Evolutionary conservation across 495 filamentous ascomycete species (phyloP), one percentile per base, ranked within the genome.

Genomic region (Cenococcum geophilum): DNA sequence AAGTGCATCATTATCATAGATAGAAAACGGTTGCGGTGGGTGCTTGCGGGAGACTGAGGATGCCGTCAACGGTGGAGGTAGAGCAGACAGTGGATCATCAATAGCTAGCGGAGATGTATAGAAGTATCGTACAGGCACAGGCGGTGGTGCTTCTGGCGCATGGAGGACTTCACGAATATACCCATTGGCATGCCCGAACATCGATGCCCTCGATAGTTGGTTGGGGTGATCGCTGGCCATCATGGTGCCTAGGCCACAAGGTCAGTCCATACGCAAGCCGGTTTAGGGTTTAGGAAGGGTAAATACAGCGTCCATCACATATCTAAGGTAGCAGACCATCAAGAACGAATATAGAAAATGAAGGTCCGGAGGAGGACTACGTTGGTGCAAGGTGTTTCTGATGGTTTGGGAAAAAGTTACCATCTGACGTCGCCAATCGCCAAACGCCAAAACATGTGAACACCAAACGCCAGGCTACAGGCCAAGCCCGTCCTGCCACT

Each of bases 21-120:
- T 49, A 9, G 75, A 77, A 57, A 77, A 77, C 0, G 75, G 72
- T 51, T 72, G 69, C 5, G 75, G 74, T 25, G 73, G 71, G 10
- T 70, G 70, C 40, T 58, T 62, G 9, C 63, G 66, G 4, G 65
- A 42, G 9, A 45, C 64, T 18, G 60, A 59, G 1, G 68, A 55
- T 14, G 25, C 50, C 1, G 69, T 62, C 23, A 60, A 11, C n/a
- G 72, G 73, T 11, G 74, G 72, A 16, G 73, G 75, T 8, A 76
- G 55, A 10, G 75, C 71, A 14, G 75, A 76, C 0, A 77, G 70
- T 35, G 75, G 74, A 59, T 77, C 75, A 66, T 77, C 75, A 21
- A 77, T 72, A 47, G 73, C 68, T 6, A 75, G 57, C 5, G 70
- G 73, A 10, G 68, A 70, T 21, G 71, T 65, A 53, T 76, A 77